These are phyloP conservation scores for Colletotrichum lindemuthianum DNA, from an alignment of 2,329 filamentous ascomycete genomes.

Conservation along the genomic window DNA sequence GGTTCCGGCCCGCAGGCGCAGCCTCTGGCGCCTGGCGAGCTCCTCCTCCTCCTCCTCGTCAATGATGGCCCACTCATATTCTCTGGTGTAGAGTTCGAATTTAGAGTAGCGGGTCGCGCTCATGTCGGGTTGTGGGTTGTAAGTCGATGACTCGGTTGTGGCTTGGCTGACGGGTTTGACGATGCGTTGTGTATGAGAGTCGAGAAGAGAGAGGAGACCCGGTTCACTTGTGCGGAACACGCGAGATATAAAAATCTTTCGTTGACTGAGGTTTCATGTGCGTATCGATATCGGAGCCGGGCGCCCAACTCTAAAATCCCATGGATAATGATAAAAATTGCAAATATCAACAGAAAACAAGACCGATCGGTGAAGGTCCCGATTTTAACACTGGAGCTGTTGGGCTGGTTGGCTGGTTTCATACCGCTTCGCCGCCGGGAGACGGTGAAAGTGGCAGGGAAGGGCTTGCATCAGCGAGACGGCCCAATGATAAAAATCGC, in stretches of 20 bases:
- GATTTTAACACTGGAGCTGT: conserved; percentile 3
- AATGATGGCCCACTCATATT: conserved; percentile 35
- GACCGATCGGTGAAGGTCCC: conserved; percentile 13
- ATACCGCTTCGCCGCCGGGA: background rate
- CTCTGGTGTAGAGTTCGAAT: conserved; percentile 23
- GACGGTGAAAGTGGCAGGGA: too few relatives aligned
- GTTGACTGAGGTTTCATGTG: too few relatives aligned
- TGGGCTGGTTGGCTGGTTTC: background rate
- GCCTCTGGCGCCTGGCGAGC: conserved; percentile 7
- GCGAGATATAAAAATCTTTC: too few relatives aligned
- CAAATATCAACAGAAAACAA: conserved; percentile 12
- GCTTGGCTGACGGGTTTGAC: background rate
- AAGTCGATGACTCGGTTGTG: background rate
- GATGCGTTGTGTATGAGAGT: background rate
- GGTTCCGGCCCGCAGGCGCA: conserved; percentile 7
- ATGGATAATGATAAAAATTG: conserved; percentile 3
- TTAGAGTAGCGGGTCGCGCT: conserved; percentile 4
- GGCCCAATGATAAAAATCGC: too few relatives aligned
- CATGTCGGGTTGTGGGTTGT: conserved; percentile 1
- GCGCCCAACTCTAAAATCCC: too few relatives aligned
- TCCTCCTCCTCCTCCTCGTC: conserved; percentile 35
- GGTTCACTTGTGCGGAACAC: too few relatives aligned
- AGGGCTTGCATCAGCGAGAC: too few relatives aligned
- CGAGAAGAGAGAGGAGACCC: background rate
- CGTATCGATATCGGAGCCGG: too few relatives aligned